Percentiles rank a stretch among this genome's conserved stretches.
Evolutionary conservation across 2,329 filamentous ascomycete genomes (phyloP).

Genomic region (Chaetomium sp.): DNA sequence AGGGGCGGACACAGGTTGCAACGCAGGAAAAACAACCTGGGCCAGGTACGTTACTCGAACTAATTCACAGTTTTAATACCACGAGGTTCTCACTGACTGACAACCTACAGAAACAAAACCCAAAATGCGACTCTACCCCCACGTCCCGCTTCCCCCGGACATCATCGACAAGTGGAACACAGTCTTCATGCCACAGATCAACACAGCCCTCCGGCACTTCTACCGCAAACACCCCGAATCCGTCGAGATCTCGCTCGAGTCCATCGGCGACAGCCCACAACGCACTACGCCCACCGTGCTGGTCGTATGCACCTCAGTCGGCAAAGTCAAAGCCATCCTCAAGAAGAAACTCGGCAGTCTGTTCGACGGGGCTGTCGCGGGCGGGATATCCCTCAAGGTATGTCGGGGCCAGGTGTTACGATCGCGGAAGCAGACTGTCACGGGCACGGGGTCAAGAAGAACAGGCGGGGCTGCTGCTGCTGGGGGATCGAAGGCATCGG

Average conservation of each 20-base stretch:
- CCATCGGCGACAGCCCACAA: conserved; percentile 61
- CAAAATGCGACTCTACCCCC: conserved; percentile 50
- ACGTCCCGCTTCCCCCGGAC: conserved; percentile 51
- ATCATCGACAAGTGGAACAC: conserved; percentile 66
- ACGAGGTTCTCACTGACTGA: background rate
- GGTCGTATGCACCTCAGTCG: conserved; percentile 69
- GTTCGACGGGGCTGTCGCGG: conserved; percentile 52
- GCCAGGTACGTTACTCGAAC: background rate
- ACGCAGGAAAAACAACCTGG: too few species aligned
- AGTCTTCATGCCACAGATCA: conserved; percentile 65
- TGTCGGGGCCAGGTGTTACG: conserved; percentile 62
- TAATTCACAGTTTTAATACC: background rate
- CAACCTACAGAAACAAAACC: conserved; percentile 20
- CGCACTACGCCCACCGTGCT: conserved; percentile 66
- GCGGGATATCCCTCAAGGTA: conserved; percentile 60
- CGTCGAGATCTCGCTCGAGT: conserved; percentile 70
- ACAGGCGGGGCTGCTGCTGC: too few species aligned
- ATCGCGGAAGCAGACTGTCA: conserved; percentile 43
- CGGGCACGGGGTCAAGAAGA: too few species aligned
- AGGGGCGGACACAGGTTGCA: too few species aligned
- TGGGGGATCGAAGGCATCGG: too few species aligned
- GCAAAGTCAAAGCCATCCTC: conserved; percentile 64
- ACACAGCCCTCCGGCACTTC: conserved; percentile 62
- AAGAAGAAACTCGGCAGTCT: conserved; percentile 59
- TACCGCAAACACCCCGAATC: conserved; percentile 69